Conservation (phyloP, 306 rosid species). For the Castanopsis chinensis region DNA sequence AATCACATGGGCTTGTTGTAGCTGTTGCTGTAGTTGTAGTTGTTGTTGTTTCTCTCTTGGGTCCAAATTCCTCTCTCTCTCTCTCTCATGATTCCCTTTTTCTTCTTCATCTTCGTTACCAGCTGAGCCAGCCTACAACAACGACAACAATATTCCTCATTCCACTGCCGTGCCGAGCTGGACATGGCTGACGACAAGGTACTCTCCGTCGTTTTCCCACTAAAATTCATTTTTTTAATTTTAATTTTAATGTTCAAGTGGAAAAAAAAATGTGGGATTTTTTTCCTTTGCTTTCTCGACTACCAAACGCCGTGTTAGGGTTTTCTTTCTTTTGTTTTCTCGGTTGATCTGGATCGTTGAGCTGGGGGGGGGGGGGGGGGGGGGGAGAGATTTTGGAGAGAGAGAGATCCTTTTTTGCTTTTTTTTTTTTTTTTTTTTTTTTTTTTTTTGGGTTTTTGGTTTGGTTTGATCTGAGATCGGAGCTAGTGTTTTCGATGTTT, state of each 20-base stretch:
- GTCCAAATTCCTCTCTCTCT: conserved; percentile 24
- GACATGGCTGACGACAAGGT: conserved; percentile 95
- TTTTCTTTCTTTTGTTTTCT: background rate
- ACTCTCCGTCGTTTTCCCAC: background rate
- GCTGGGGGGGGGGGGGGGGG: background rate
- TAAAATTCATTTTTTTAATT: too few species aligned
- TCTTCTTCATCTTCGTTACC: conserved; percentile 33
- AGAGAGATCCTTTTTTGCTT: background rate
- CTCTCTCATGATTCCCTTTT: conserved; percentile 37
- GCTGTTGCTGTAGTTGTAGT: background rate
- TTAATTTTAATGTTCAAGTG: background rate
- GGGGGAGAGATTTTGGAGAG: background rate
- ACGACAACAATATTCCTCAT: conserved; percentile 15
- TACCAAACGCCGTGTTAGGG: conserved; percentile 21
- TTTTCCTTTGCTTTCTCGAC: background rate
- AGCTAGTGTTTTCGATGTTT: background rate
- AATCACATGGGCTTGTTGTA: conserved; percentile 92
- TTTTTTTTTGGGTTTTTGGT: background rate
- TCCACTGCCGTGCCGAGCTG: conserved; percentile 12
- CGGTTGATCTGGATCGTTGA: conserved; percentile 15
- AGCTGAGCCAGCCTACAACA: background rate
- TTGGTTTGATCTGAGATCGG: conserved; percentile 40
- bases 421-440: too few species aligned
- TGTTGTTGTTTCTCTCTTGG: too few species aligned
- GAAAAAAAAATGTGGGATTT: conserved; percentile 17